These are phyloP conservation scores for Solanum clarkiae DNA, from an alignment of 257 asterid genomes.

Conservation along the genomic window DNA sequence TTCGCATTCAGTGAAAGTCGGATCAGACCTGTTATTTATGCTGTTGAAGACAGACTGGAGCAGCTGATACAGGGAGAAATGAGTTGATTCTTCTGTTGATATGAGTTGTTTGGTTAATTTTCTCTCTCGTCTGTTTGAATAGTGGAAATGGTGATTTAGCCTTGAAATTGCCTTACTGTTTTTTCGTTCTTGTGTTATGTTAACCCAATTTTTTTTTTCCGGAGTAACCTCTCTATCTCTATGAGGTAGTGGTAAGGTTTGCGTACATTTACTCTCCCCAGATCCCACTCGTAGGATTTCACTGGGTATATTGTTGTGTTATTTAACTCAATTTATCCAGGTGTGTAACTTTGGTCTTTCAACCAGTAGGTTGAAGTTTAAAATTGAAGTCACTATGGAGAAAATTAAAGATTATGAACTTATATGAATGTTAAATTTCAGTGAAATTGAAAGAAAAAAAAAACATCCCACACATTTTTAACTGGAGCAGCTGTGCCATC, in stretches of 20 bases:
- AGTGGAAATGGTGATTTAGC: neutral
- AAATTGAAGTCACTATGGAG: neutral
- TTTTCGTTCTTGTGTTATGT: neutral
- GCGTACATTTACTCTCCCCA: too few relatives aligned
- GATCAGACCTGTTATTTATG: neutral
- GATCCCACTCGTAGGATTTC: too few relatives aligned
- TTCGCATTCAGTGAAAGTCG: neutral
- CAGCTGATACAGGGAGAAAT: neutral
- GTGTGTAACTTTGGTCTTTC: neutral
- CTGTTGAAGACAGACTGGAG: neutral
- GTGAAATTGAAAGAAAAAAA: neutral
- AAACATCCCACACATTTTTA: neutral
- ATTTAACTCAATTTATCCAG: neutral
- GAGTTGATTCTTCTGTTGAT: neutral
- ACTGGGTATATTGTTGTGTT: too few relatives aligned
- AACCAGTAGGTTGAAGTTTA: neutral
- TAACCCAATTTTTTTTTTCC: neutral
- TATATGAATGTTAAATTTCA: neutral
- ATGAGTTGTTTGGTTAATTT: neutral
- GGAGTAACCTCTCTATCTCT: too few relatives aligned
- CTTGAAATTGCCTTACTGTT: neutral
- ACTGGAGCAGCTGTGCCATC: neutral
- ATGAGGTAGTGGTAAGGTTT: too few relatives aligned
- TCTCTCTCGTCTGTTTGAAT: neutral
- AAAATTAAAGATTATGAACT: neutral